Evolutionary conservation across 139 green algal species (phyloP), one percentile per base, ranked within the genome.

Genomic region (Asterochloris erici): DNA sequence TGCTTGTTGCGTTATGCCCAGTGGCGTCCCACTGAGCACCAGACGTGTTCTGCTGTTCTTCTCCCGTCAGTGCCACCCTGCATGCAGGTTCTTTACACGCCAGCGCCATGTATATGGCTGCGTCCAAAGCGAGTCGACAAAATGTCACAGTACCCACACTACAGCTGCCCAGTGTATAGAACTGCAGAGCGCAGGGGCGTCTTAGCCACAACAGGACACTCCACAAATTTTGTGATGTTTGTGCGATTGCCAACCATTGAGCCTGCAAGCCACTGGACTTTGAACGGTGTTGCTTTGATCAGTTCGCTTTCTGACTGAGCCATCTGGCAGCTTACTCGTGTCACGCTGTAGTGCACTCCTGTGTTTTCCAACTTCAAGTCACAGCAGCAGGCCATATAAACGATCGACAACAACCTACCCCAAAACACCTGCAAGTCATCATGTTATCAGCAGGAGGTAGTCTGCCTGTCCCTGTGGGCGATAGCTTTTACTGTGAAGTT

Each of bases 181-280:
- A 97, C 93, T 9, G 87, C 86, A 10, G 93, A 96, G 77, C 82
- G 93, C 68, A 86, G 89, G 17, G 93, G 93, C 13, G 88, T 94
- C 64, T 86, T 97, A 78, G 89, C 91, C 10, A 97, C 93, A 1
- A 97, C 93, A 4, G 93, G 93, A 11, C 93, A 97, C 88, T 92
- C 85, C 29, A 96, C 93, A 54, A 97, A 97, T 79, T 97, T 95
- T 79, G 93, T 97, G 13, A 93, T 94, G 89, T 91, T 91, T 77
- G 85, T 94, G 24, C 86, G 86, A 82, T 69, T 96, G 81, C 93
- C 92, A 9, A 91, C 81, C 14, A 79, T 87, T 28, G 69, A 88
- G 85, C 78, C 82, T 15, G 47, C 88, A 63, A 80, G 79, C 54
- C 89, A 96, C 80, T 96, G 92, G 92, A 93, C 92, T 62, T 90